phyloP scores from a whole-genome alignment of 805 yeast species.

The Wickerhamiella dianesei region DNA sequence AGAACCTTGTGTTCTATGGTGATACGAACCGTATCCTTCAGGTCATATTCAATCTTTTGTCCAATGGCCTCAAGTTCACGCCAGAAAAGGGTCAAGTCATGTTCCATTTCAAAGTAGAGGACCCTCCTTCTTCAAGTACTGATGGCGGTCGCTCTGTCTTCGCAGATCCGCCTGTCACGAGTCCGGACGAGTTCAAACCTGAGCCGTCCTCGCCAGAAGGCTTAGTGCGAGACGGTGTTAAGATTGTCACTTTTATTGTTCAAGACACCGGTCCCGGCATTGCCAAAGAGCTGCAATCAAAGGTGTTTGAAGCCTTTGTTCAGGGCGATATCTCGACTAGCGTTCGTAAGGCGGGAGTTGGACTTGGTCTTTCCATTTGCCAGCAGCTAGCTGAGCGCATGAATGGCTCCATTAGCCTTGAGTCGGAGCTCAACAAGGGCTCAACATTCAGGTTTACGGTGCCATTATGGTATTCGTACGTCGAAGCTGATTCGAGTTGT shows the following conservation, averaged over 20 bases:
- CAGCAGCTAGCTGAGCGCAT: slow-evolving; percentile 80
- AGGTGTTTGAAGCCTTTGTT: slow-evolving; percentile 89
- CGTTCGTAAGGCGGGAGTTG: slow-evolving; percentile 90
- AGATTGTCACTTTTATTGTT: slow-evolving; percentile 50
- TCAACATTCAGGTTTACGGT: slow-evolving; percentile 71
- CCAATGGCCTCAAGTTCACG: slow-evolving; percentile 84
- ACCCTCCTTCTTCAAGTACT: background rate
- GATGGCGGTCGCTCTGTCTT: background rate
- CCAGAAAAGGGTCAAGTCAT: slow-evolving; percentile 75
- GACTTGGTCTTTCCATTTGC: slow-evolving; percentile 81
- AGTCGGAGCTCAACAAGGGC: slow-evolving; percentile 69
- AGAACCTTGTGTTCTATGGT: slow-evolving; percentile 52
- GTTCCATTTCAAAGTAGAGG: slow-evolving; percentile 27
- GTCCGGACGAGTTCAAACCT: slow-evolving; percentile 1
- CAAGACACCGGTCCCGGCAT: slow-evolving; percentile 93
- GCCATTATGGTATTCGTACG: slow-evolving; percentile 18
- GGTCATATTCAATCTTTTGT: slow-evolving; percentile 81
- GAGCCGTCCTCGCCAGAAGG: background rate
- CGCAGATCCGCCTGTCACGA: background rate
- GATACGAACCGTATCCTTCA: slow-evolving; percentile 86
- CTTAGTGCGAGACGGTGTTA: background rate
- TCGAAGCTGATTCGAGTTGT: slow-evolving; percentile 1
- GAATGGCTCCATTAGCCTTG: slow-evolving; percentile 70
- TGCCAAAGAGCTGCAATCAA: slow-evolving; percentile 62
- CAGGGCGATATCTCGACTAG: slow-evolving; percentile 94